Evolutionary conservation across 306 rosid species (phyloP), one percentile per base, ranked within the genome.

Genomic region (Lathyrus sativus): DNA sequence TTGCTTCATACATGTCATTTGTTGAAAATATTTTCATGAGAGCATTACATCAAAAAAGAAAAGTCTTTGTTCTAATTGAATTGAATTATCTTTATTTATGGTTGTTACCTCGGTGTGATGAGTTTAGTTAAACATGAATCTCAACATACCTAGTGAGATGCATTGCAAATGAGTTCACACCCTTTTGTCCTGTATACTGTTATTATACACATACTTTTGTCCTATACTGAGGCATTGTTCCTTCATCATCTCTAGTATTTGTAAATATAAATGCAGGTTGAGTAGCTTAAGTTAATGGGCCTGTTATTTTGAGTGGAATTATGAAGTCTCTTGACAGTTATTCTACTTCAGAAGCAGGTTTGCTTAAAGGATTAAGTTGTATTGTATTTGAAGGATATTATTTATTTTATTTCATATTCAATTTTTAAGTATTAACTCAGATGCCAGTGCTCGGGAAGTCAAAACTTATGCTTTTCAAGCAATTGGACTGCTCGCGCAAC

Each of bases 221-320:
- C 62, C 19, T 19, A 13, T 38, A 11, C 48, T 41, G 45, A 63
- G 59, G 55, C 13, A 12, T 70, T 57, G 62, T 55, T 71, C 24
- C 58, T 28, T 22, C 68, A 72, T 62, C 67, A 55, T 39, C 70
- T 78, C 69, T 63, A 46, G 70, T 65, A 53, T 68, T 60, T 72
- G 33, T 70, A 48, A 55, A 54, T 71, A 33, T 74, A 59, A 69
- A 60, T 85, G 86, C 88, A 92, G 98, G 93, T 80, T 44, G 90
- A 88, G 19, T 96, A 92, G 79, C 96, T 92, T 38, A 90, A 78
- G 85, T 86, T 90, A 67, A 90, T 90, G 89, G 91, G 96, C 98
- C 98, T 42, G 89, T 92, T 80, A 90, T 90, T 85, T 89, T 92
- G 57, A 86, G 83, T 80, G 96, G 89, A 73, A 85, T 92, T 74